Conservation (phyloP, 495 filamentous ascomycete genomes). For the Trichoderma reesei region DNA sequence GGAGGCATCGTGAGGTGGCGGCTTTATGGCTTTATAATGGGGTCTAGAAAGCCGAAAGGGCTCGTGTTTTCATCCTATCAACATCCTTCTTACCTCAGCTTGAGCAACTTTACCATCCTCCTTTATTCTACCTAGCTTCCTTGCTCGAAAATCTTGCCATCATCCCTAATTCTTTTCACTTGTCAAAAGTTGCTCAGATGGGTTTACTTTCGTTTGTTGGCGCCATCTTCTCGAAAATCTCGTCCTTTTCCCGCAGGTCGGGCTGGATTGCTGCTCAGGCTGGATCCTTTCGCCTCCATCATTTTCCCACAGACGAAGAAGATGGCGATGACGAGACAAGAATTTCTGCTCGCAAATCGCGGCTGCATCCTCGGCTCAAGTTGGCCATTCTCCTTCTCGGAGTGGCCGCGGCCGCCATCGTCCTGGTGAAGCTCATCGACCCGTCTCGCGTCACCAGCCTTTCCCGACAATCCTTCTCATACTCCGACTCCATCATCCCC, state of each 20-base stretch:
- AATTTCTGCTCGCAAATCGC: neutral
- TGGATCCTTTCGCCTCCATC: neutral
- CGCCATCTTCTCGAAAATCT: neutral
- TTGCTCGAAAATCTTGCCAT: too few relatives aligned
- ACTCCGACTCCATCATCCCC: neutral
- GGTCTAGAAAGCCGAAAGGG: too few relatives aligned
- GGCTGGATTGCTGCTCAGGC: neutral
- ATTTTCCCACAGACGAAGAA: neutral
- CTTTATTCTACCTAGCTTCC: too few relatives aligned
- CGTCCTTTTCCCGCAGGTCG: neutral
- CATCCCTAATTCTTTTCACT: too few relatives aligned
- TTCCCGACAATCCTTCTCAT: neutral
- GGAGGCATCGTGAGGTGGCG: too few relatives aligned
- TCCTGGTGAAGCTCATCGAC: neutral
- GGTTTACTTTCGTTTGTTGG: neutral
- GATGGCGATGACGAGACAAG: neutral
- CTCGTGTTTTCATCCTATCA: too few relatives aligned
- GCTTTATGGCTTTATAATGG: too few relatives aligned
- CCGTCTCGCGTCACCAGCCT: neutral
- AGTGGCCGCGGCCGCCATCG: neutral
- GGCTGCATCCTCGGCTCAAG: neutral
- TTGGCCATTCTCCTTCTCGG: neutral
- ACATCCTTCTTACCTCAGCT: too few relatives aligned
- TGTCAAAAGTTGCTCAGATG: neutral
- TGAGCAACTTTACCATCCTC: too few relatives aligned